These are phyloP conservation scores for Plectosphaerella plurivora DNA, from an alignment of 2,329 filamentous ascomycete genomes.

Conservation along the genomic window DNA sequence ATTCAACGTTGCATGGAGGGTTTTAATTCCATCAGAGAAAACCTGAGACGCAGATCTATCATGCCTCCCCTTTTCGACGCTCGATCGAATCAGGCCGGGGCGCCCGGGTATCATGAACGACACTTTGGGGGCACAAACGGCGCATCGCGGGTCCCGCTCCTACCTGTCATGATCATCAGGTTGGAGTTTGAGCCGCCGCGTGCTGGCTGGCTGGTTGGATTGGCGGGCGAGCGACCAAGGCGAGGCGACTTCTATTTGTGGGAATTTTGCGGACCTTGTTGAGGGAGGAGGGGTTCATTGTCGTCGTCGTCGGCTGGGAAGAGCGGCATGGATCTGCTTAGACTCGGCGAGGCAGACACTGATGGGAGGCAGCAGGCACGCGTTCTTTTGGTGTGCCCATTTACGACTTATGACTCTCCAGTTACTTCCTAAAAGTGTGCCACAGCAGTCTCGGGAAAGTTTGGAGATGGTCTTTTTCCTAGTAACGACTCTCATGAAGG, in stretches of 20 bases:
- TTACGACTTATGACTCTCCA: neutral
- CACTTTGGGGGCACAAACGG: neutral
- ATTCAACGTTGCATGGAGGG: slow-evolving; percentile 37
- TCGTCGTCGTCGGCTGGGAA: neutral
- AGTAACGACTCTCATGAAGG: neutral
- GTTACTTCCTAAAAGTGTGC: neutral
- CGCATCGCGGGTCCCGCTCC: neutral
- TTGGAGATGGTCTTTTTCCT: neutral
- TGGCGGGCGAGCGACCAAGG: too few relatives aligned
- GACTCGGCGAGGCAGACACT: neutral
- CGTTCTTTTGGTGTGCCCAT: neutral
- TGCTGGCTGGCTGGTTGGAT: neutral
- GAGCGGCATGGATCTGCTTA: neutral
- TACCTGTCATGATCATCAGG: neutral
- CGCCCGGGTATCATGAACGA: slow-evolving; percentile 4
- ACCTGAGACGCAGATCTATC: slow-evolving; percentile 4
- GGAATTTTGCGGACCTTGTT: too few relatives aligned
- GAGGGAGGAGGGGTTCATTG: too few relatives aligned
- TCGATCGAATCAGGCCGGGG: slow-evolving; percentile 1
- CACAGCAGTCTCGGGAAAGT: neutral
- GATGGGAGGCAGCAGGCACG: neutral
- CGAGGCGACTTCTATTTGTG: neutral
- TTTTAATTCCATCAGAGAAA: slow-evolving; percentile 13
- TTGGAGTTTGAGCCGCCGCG: neutral
- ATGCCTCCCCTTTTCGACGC: slow-evolving; percentile 9